Base-by-base conservation (phyloP, 495 filamentous ascomycete species). In the Tetracladium setigerum region DNA sequence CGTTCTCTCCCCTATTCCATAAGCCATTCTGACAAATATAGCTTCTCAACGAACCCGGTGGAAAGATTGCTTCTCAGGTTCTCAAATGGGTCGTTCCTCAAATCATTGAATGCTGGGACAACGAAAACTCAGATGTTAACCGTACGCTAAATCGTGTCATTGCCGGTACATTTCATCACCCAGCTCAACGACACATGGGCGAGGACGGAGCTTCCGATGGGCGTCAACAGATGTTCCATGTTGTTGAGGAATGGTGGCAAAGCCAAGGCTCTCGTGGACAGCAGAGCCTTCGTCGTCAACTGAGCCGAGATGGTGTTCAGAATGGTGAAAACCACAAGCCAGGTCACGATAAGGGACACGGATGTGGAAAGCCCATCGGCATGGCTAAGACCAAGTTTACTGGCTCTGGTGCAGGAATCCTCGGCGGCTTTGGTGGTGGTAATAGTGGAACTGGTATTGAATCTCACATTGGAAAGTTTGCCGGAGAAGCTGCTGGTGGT, bases 81-180 rank as follows among this genome's bases (percentile, higher is more conserved):
- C 63, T 95, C 41, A 77, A 79, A 44, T 95, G 87, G 84, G 79
- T 81, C 10, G 85, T 94, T 32, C 89, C 89, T 11, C 86, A 92
- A 60, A 54, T 95, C 24, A 90, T 95, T 67, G 72, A 82, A 24
- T 84, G 80, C 55, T 92, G 86, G 86, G 89, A 95, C 60, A 73
- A 94, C 55, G 79, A 89, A 34, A 51, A 68, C 19, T 66, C 69
- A 41, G 87, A 92, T 61, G 62, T 83, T 42, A 67, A 85, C 48
- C 72, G 79, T 18, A 77, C 81, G 1, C 66, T 89, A 46, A 76
- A 77, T 54, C 78, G 84, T 44, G 87, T 95, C 59, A 78, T 94
- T 57, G 73, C 77, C 44, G 88, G 88, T 35, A 76, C 92, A 4
- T 86, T 95, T 57, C 89, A 95, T 58, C 89, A 95, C 62, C 89